Percentiles rank a stretch among this genome's conserved stretches.
Conservation (phyloP, 169 alveolate species). For the Miamiensis avidus region DNA sequence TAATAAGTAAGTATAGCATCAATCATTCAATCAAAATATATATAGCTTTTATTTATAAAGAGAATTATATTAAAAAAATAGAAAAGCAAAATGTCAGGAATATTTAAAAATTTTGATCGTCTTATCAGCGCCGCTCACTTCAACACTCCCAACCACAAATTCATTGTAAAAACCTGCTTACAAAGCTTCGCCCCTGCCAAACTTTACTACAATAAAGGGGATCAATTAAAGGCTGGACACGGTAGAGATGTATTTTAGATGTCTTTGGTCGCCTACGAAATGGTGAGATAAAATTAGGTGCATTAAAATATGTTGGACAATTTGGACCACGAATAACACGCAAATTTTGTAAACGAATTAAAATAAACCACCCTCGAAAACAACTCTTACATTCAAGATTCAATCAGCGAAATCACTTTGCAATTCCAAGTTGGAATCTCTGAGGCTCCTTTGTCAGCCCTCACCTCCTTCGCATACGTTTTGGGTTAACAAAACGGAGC, state of each 20-base stretch:
- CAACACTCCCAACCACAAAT: background rate
- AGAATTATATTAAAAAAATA: no score
- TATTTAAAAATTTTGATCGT: background rate
- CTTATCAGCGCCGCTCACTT: background rate
- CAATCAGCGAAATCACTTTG: background rate
- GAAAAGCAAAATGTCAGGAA: background rate
- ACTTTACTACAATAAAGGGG: background rate
- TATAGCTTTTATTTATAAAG: no score
- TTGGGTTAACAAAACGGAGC: background rate
- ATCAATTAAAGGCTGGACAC: background rate
- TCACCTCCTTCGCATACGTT: background rate
- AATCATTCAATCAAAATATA: no score
- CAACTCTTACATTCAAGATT: background rate
- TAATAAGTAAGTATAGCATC: no score
- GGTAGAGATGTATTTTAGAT: background rate
- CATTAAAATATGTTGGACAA: background rate
- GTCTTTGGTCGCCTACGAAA: background rate
- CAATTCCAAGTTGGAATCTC: background rate
- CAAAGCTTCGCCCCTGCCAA: background rate
- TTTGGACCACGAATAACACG: background rate
- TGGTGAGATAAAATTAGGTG: background rate
- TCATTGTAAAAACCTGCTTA: background rate
- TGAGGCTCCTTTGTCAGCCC: background rate
- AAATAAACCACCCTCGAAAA: background rate
- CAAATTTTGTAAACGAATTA: background rate